Evolutionary conservation across 768 basidiomycete genomes (phyloP), one percentile per base, ranked within the genome.

Genomic region (Trametes maxima): DNA sequence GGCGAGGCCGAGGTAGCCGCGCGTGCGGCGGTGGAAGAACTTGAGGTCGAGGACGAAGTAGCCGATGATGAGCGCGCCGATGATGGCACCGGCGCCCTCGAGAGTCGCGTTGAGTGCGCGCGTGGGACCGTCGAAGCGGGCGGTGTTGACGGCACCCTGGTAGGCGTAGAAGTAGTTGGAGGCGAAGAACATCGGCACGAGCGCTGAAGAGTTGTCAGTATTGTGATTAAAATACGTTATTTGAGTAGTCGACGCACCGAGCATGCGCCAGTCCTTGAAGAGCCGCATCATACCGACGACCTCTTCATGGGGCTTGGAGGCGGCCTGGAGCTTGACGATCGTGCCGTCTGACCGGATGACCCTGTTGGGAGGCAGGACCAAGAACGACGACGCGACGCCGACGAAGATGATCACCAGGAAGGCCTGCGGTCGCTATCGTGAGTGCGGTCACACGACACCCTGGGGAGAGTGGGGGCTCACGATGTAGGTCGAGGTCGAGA

Each of bases 161-260:
- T 80, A 80, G 2, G 79, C 74, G 68, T 79, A 79, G 73, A 80
- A 76, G 65, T 76, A 79, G 70, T 78, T 80, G 60, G 75, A 77
- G 10, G 77, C 70, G 67, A 80, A 80, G 69, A 75, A 79, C 76
- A 78, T 77, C 44, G 79, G 79, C 40, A 74, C 64, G 48, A 80
- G 74, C 6, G 74, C 67, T 67, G 44, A 5, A 16, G 21, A 17
- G 17, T 3, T 3, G 24, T 40, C 10, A 53, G 59, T 14, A 21
- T 10, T 33, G 46, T 52, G 48, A 49, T 49, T 11, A 13, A 21
- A 19, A 21, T 35, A 33, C 10, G 19, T 5, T 13, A 17, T 2
- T 16, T n/a, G n/a, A 33, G 3, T 2, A 7, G 24, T 17, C 21
- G 54, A 61, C 68, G 13, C 40, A 69, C 67, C 67, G 53, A 79